These are phyloP conservation scores for Sphagnum tenellum DNA, from an alignment of 225 moss, liverwort and hornwort species.

Conservation along the genomic window DNA sequence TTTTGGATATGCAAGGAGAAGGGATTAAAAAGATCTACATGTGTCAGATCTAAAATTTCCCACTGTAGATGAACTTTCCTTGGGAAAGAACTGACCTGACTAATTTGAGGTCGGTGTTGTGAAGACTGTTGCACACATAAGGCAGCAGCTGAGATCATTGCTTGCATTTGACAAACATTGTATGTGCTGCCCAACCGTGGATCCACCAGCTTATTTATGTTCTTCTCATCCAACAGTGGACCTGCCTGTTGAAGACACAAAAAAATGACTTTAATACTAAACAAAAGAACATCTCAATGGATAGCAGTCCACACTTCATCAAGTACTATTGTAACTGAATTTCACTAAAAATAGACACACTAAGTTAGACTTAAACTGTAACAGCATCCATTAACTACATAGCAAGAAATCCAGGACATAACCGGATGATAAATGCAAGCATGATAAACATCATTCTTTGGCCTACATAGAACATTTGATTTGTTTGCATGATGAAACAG, in stretches of 20 bases:
- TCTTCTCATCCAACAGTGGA: slow-evolving; percentile 35
- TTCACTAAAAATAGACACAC: too few species aligned
- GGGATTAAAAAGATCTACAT: too few species aligned
- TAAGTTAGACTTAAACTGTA: too few species aligned
- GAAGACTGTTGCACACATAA: slow-evolving; percentile 45
- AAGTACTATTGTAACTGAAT: background rate
- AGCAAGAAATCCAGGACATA: too few species aligned
- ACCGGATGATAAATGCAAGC: too few species aligned
- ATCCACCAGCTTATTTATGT: slow-evolving; percentile 29
- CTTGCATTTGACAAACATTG: slow-evolving; percentile 31
- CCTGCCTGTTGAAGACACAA: slow-evolving; percentile 22
- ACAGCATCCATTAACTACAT: too few species aligned
- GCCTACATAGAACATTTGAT: too few species aligned
- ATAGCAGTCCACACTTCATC: background rate
- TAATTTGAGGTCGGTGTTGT: slow-evolving; percentile 46
- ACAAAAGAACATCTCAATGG: background rate
- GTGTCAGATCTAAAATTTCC: too few species aligned
- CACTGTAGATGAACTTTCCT: too few species aligned
- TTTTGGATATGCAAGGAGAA: too few species aligned
- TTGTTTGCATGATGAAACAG: background rate
- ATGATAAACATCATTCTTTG: too few species aligned
- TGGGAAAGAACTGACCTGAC: slow-evolving; percentile 19
- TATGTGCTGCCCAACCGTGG: slow-evolving; percentile 26
- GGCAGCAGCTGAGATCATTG: slow-evolving; percentile 50
- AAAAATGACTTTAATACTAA: background rate